Conservation (phyloP, 768 basidiomycete species). For the Rubroboletus pulcherrimus region DNA sequence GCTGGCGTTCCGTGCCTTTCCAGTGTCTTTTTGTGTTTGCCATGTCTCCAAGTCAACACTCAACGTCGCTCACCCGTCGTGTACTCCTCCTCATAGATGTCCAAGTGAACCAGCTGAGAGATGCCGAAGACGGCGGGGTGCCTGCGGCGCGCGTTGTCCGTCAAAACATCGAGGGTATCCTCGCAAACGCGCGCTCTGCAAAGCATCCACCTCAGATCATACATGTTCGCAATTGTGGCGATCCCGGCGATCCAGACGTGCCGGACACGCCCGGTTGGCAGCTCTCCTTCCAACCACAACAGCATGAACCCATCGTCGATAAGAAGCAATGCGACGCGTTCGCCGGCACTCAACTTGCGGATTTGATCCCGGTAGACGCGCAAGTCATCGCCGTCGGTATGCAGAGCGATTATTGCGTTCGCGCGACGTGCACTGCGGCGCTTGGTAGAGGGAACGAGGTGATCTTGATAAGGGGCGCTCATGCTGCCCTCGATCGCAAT, state of each 20-base stretch:
- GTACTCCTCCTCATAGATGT: constrained; percentile 60
- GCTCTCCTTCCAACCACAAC: constrained; percentile 50
- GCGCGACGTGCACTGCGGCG: constrained; percentile 56
- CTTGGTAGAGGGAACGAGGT: constrained; percentile 64
- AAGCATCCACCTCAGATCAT: constrained; percentile 52
- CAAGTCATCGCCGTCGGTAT: constrained; percentile 65
- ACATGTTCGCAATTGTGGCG: constrained; percentile 66
- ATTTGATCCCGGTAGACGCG: constrained; percentile 48
- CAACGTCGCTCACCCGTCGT: constrained; percentile 28
- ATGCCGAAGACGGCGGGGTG: constrained; percentile 50
- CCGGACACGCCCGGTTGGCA: constrained; percentile 55
- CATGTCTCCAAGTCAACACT: constrained; percentile 23
- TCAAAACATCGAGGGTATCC: constrained; percentile 47
- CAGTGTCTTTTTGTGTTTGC: not conserved
- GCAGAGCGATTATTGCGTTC: constrained; percentile 63
- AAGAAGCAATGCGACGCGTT: constrained; percentile 73
- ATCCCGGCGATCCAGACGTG: constrained; percentile 58
- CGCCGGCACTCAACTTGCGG: constrained; percentile 50
- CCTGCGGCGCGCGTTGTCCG: constrained; percentile 42
- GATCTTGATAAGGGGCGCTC: constrained; percentile 57
- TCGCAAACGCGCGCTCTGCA: constrained; percentile 47
- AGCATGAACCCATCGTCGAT: constrained; percentile 54
- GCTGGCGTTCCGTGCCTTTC: not conserved
- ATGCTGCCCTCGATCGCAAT: constrained; percentile 64
- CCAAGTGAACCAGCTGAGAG: constrained; percentile 48